Evolutionary conservation across 345 rosid genomes (phyloP).

Genomic region (Sonneratia caseolaris): DNA sequence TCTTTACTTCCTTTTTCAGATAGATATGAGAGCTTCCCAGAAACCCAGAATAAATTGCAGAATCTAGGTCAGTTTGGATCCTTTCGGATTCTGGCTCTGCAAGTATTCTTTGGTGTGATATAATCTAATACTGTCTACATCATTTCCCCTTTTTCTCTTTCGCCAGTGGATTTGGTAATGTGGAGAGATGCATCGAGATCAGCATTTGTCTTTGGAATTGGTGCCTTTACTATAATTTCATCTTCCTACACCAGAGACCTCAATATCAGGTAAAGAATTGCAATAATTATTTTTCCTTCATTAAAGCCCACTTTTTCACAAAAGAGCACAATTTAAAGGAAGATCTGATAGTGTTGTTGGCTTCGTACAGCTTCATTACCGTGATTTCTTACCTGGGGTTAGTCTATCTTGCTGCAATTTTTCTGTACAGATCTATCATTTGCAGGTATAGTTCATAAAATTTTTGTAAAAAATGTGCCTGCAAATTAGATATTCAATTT

Average conservation of each 20-base stretch:
- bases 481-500: background rate
- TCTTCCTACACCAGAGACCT: constrained; percentile 67
- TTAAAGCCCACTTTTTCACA: background rate
- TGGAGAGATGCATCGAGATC: constrained; percentile 85
- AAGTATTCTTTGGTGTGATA: background rate
- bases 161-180: constrained; percentile 84
- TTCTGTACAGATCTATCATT: constrained; percentile 49
- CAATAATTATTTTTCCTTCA: background rate
- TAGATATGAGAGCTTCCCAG: constrained; percentile 28
- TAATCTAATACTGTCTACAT: background rate
- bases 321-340: background rate
- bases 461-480: background rate
- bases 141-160: background rate
- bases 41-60: constrained; percentile 53
- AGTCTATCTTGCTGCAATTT: constrained; percentile 60
- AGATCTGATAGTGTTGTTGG: background rate
- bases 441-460: constrained; percentile 37
- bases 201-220: constrained; percentile 67
- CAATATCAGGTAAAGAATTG: constrained; percentile 44
- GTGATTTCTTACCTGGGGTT: constrained; percentile 73
- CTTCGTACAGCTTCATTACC: constrained; percentile 58
- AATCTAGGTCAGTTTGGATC: constrained; percentile 40
- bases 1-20: constrained; percentile 11
- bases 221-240: constrained; percentile 61
- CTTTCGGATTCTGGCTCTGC: background rate